Evolutionary conservation across 352 stramenopile genomes (phyloP), one percentile per base, ranked within the genome.

Genomic region (Stramenopiles sp.): DNA sequence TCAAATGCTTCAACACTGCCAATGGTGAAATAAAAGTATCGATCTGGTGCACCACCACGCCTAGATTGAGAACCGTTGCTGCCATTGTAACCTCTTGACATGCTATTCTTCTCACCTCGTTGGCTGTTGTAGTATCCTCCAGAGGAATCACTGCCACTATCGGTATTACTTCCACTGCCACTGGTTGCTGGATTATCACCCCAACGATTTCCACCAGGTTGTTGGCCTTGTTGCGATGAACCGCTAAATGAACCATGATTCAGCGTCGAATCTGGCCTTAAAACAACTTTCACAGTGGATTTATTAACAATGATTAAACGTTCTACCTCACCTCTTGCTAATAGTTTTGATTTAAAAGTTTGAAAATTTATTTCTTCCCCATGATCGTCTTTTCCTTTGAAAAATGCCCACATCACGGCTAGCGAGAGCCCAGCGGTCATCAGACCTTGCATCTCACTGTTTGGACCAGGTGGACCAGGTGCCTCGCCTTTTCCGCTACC

Each of bases 1-100:
- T 99, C 95, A 81, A 99, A 98, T 30, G 87, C 92, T 79, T 98
- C 95, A 6, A 99, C 93, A 80, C 88, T 97, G 27, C 95, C 95
- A 82, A 99, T 98, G 82, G 94, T 96, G 84, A 99, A 99, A 86
- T 91, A 95, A 81, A 94, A 92, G 78, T 86, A 30, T 74, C 80
- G 20, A 81, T 81, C 74, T 78, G 74, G 7, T 81, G 23, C 76
- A 31, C 31, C 38, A 53, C 38, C 38, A 53, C 38, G 4, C 38
- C 4, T 53, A 53, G 38, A 13, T 13, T n/a, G n/a, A 69, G 6
- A 27, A 78, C 63, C 63, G 78, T 0, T n/a, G 13, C n/a, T 81
- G 74, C 43, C 79, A 69, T n/a, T 31, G 30, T 27, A 31, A n/a
- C 73, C 27, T 31, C 1, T 76, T 23, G 73, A 0, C 63, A 73